These are phyloP conservation scores for Nicotiana attenuata DNA, from an alignment of 257 asterid species.

Conservation along the genomic window DNA sequence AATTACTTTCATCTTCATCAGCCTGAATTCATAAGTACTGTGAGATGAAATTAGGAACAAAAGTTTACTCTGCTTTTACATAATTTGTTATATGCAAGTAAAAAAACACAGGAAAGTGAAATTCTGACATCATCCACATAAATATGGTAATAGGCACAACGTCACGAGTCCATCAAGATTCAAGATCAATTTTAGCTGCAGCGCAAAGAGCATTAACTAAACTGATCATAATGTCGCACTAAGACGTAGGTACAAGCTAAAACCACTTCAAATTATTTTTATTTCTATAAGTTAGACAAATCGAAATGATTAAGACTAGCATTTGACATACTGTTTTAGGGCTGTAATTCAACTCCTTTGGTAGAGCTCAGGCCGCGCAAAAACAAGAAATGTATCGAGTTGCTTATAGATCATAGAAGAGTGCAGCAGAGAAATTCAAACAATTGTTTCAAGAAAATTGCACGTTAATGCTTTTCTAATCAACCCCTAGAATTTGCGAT, in stretches of 20 bases:
- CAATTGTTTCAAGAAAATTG: neutral
- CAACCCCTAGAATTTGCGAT: neutral
- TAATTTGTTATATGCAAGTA: too few relatives aligned
- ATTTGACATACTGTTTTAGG: neutral
- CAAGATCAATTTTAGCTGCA: neutral
- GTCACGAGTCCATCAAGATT: neutral
- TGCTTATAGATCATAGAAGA: neutral
- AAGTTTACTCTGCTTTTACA: neutral
- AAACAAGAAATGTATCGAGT: neutral
- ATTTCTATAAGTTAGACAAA: neutral
- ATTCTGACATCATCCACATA: too few relatives aligned
- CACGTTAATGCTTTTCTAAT: neutral
- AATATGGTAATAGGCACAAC: too few relatives aligned
- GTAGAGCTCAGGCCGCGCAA: neutral
- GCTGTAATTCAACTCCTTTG: neutral
- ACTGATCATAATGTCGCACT: neutral
- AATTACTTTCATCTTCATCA: constrained; percentile 67
- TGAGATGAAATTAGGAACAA: constrained; percentile 19
- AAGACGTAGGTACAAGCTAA: neutral
- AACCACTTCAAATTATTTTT: neutral
- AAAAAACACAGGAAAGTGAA: too few relatives aligned
- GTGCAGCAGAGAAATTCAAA: neutral
- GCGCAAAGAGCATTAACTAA: neutral
- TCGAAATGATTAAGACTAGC: neutral
- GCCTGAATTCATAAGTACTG: constrained; percentile 45